Evolutionary conservation across 768 basidiomycete species (phyloP).

Genomic region (Lactifluus echinatus): DNA sequence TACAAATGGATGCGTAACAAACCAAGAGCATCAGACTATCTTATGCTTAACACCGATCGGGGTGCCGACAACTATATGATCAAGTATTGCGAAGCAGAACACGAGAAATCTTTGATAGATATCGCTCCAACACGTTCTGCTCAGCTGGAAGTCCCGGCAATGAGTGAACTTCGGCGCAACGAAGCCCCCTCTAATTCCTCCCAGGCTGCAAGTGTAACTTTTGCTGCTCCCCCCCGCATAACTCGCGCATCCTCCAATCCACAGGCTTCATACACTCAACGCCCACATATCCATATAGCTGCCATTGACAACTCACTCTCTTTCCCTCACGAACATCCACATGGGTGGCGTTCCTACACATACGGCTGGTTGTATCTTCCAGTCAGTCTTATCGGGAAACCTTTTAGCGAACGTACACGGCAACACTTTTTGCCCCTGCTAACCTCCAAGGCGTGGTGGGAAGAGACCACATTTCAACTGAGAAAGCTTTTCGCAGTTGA

Average conservation of each 20-base stretch:
- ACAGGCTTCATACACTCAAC: conserved; percentile 39
- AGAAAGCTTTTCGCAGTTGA: conserved; percentile 72
- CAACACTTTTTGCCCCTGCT: conserved; percentile 75
- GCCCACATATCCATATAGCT: conserved; percentile 82
- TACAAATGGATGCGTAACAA: background rate
- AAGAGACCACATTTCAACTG: conserved; percentile 72
- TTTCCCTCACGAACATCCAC: conserved; percentile 86
- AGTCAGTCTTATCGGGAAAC: conserved; percentile 74
- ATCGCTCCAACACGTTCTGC: conserved; percentile 67
- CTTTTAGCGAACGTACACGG: conserved; percentile 77
- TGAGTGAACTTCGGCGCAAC: conserved; percentile 56
- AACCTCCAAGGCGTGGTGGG: conserved; percentile 85
- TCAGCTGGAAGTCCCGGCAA: conserved; percentile 58
- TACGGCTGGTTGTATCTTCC: conserved; percentile 87
- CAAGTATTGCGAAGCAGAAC: conserved; percentile 77
- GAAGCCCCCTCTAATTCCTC: conserved; percentile 24
- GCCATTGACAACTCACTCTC: conserved; percentile 92
- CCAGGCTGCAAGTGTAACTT: conserved; percentile 14
- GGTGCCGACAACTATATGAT: conserved; percentile 90
- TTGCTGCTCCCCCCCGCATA: conserved; percentile 21
- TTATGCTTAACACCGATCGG: conserved; percentile 90
- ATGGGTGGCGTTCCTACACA: conserved; percentile 67
- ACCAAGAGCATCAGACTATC: conserved; percentile 47
- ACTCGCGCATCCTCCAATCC: conserved; percentile 16
- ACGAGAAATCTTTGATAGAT: conserved; percentile 70